A percentile compares a stretch with the other conserved stretches of the same genome.
These are phyloP conservation scores for Colletotrichum sp. DNA, from an alignment of 2,329 filamentous ascomycete genomes.

Conservation along the genomic window DNA sequence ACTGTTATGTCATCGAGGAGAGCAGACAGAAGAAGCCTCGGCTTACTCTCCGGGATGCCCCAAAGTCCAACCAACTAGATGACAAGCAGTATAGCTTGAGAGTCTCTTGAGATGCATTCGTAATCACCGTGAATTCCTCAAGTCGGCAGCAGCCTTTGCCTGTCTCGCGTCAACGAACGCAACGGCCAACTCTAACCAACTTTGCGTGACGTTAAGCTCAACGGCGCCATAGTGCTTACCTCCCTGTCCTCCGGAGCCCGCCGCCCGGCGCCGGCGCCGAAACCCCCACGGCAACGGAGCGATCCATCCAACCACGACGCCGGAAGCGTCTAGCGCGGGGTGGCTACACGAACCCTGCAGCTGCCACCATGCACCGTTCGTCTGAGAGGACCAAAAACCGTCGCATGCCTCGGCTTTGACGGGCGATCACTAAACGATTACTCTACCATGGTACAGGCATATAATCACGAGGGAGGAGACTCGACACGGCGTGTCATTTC, in stretches of 20 bases:
- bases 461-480: not conserved
- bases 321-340: not conserved
- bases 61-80: not conserved
- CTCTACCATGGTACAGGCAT: not conserved
- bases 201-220: not conserved
- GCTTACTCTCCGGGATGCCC: not conserved
- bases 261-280: not conserved
- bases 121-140: not conserved
- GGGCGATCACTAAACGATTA: not conserved
- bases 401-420: conserved; percentile 1
- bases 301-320: not conserved
- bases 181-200: not conserved
- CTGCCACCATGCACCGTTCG: not conserved
- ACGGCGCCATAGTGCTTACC: not conserved
- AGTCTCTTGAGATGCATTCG: not conserved
- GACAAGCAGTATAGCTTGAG: not conserved
- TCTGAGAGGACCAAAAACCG: not conserved
- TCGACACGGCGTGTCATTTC: not conserved
- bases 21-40: not conserved
- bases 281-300: not conserved
- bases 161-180: not conserved
- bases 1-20: accelerated
- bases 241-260: not conserved
- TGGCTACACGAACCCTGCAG: conserved; percentile 3
- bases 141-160: not conserved